These are phyloP conservation scores for Trametes cingulata DNA, from an alignment of 768 basidiomycete species.

Conservation along the genomic window DNA sequence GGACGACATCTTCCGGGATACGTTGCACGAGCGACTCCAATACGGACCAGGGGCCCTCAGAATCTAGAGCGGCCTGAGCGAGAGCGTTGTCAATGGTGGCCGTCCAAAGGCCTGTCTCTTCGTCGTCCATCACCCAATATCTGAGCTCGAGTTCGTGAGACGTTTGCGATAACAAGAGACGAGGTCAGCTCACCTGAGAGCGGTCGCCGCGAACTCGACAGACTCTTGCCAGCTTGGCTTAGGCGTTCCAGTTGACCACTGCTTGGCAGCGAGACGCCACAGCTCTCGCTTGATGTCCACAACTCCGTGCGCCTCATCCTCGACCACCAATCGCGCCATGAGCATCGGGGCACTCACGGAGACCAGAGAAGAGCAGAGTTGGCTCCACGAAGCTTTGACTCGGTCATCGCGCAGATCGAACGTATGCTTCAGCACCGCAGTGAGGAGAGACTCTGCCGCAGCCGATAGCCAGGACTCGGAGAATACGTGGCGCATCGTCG, in stretches of 20 bases:
- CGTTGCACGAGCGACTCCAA: constrained; percentile 6
- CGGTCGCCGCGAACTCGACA: constrained; percentile 46
- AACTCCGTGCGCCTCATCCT: constrained; percentile 30
- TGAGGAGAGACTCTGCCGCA: constrained; percentile 49
- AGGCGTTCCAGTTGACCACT: constrained; percentile 29
- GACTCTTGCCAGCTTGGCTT: constrained; percentile 42
- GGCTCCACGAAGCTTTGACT: constrained; percentile 47
- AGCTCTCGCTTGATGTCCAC: constrained; percentile 43
- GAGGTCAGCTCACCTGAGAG: constrained; percentile 43
- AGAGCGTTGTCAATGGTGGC: constrained; percentile 37
- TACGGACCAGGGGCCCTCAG: constrained; percentile 17
- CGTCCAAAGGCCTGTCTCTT: constrained; percentile 47
- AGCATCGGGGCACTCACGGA: constrained; percentile 42
- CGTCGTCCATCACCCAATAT: constrained; percentile 44
- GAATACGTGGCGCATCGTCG: constrained; percentile 50
- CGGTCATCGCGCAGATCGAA: constrained; percentile 42
- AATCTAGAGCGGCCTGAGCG: constrained; percentile 23
- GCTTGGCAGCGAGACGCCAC: constrained; percentile 48
- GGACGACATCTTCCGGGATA: not conserved
- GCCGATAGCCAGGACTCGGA: constrained; percentile 40
- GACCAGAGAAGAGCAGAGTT: constrained; percentile 51
- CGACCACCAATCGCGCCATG: constrained; percentile 36
- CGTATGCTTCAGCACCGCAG: constrained; percentile 43
- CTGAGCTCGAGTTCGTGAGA: constrained; percentile 33
- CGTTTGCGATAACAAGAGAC: not conserved